A percentile compares a stretch with the other conserved stretches of the same genome.
Conservation (phyloP, 345 rosid species). For the Pseudoturritis turrita region DNA sequence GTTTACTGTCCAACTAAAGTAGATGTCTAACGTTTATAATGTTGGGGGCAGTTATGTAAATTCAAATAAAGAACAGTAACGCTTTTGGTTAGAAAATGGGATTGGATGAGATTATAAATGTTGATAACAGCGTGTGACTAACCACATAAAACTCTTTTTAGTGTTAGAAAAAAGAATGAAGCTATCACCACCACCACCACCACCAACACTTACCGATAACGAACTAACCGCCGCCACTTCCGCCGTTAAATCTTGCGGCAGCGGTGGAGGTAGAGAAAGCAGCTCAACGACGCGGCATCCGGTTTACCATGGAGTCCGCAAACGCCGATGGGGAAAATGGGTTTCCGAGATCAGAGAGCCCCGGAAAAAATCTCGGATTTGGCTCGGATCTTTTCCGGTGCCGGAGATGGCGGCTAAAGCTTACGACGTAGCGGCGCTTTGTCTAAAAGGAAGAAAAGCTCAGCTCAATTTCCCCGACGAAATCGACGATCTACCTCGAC, state of each 20-base stretch:
- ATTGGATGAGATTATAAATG: slow-evolving; percentile 25
- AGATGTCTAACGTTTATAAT: too few species aligned
- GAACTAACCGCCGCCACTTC: slow-evolving; percentile 26
- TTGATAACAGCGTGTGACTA: slow-evolving; percentile 12
- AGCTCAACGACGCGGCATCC: slow-evolving; percentile 51
- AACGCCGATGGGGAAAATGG: slow-evolving; percentile 91
- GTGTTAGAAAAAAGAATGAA: slow-evolving; percentile 41
- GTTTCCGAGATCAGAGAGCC: slow-evolving; percentile 92
- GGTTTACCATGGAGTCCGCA: slow-evolving; percentile 64
- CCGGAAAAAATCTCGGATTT: slow-evolving; percentile 72
- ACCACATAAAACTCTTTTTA: slow-evolving; percentile 14
- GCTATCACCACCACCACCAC: slow-evolving; percentile 24
- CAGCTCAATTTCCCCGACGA: slow-evolving; percentile 79
- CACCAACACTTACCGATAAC: slow-evolving; percentile 39
- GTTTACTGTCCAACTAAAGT: too few species aligned
- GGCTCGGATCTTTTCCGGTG: slow-evolving; percentile 77
- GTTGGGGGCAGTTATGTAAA: slow-evolving; percentile 9
- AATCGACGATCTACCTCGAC: slow-evolving; percentile 54
- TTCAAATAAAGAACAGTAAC: not conserved
- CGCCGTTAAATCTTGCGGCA: slow-evolving; percentile 16
- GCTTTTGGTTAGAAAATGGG: not conserved
- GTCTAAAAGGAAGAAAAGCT: slow-evolving; percentile 71
- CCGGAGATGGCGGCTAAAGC: slow-evolving; percentile 96
- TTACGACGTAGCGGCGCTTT: slow-evolving; percentile 72
- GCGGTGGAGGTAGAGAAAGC: slow-evolving; percentile 10